Evolutionary conservation across 2,329 filamentous ascomycete species (phyloP).

Genomic region (Davidsoniella neocaledoniae): DNA sequence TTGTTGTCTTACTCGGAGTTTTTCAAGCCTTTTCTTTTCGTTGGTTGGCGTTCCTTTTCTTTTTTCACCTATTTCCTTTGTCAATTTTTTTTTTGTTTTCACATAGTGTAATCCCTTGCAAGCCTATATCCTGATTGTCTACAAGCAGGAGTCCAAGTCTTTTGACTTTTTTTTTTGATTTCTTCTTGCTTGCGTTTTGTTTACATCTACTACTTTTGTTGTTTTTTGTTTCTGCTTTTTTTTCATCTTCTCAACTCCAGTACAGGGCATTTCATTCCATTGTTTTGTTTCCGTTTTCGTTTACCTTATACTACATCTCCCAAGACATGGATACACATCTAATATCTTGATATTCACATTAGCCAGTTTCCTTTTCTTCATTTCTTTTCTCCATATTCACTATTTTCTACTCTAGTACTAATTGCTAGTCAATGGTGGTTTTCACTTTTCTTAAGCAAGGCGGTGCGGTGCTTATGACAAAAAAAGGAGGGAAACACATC

Average conservation of each 20-base stretch:
- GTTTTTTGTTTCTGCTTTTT: too few species aligned
- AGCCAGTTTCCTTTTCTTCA: conserved; percentile 6
- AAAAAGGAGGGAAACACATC: neutral
- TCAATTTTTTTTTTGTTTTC: neutral
- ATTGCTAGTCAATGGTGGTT: too few species aligned
- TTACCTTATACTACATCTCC: neutral
- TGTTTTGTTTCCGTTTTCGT: neutral
- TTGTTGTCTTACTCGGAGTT: neutral
- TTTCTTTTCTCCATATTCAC: neutral
- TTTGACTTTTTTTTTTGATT: neutral
- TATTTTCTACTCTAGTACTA: too few species aligned
- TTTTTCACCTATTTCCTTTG: neutral
- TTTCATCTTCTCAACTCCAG: too few species aligned
- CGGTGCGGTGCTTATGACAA: too few species aligned
- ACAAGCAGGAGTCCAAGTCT: neutral
- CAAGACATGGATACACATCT: neutral
- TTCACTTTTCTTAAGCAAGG: too few species aligned
- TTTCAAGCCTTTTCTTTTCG: neutral
- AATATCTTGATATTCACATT: too few species aligned
- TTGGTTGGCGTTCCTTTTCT: neutral
- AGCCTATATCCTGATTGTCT: neutral
- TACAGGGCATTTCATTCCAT: neutral
- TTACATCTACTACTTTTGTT: too few species aligned
- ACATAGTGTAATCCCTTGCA: neutral
- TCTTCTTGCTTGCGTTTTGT: neutral